Percentiles rank a stretch among this genome's conserved stretches.
These are phyloP conservation scores for Leccinum pellstonianum DNA, from an alignment of 768 basidiomycete genomes.

Conservation along the genomic window DNA sequence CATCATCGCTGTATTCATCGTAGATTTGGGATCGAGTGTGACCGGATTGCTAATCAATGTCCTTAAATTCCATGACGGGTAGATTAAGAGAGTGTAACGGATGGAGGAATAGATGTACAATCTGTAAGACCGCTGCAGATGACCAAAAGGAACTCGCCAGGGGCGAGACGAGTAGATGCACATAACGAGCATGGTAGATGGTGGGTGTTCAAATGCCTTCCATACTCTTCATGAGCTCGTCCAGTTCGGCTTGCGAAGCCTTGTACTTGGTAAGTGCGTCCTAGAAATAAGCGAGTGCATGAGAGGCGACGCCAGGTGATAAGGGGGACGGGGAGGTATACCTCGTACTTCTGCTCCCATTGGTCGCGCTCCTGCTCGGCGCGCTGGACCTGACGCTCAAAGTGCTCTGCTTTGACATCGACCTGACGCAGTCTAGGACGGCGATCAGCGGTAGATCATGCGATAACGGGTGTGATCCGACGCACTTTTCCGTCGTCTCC, in stretches of 20 bases:
- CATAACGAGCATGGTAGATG: neutral
- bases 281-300: slow-evolving; percentile 38
- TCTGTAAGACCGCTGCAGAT: slow-evolving; percentile 17
- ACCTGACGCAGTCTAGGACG: slow-evolving; percentile 81
- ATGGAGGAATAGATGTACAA: slow-evolving; percentile 24
- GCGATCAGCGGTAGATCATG: slow-evolving; percentile 20
- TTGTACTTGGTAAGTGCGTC: slow-evolving; percentile 71
- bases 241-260: slow-evolving; percentile 74
- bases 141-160: slow-evolving; percentile 10
- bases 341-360: slow-evolving; percentile 96
- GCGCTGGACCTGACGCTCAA: slow-evolving; percentile 85
- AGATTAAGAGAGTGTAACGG: slow-evolving; percentile 24
- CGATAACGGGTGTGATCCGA: slow-evolving; percentile 21
- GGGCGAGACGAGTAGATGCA: slow-evolving; percentile 8
- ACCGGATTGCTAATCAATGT: neutral
- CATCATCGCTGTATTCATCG: neutral
- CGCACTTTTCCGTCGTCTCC: slow-evolving; percentile 95
- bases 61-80: slow-evolving; percentile 16
- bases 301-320: slow-evolving; percentile 1
- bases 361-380: slow-evolving; percentile 87
- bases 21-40: neutral
- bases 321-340: slow-evolving; percentile 35
- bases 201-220: slow-evolving; percentile 51
- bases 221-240: slow-evolving; percentile 79
- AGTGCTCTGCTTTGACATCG: slow-evolving; percentile 98